Base-by-base conservation (phyloP, 108 stramenopile genomes). In the Stephanodiscus triporus region DNA sequence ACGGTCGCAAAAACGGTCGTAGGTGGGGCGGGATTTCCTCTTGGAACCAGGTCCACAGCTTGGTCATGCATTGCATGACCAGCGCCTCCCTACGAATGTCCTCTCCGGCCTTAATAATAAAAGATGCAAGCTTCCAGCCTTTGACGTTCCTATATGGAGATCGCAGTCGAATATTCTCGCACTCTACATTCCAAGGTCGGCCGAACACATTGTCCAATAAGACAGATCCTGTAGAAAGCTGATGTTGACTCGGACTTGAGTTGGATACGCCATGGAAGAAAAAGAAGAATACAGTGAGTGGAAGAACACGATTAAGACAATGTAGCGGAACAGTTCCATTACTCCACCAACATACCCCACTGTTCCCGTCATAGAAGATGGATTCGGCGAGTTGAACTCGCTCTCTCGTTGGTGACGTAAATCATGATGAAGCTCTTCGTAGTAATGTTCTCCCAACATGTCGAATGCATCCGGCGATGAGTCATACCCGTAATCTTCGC, bases 31-130 rank as follows among this genome's bases (percentile, higher is more conserved):
- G 90, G 68, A 95, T 92, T 59, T 95, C 94, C 2, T 69, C 73
- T 26, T 87, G 68, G 64, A 95, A 92, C 91, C 90, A 93, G 9
- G 80, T 76, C 58, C 85, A 87, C 19, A 95, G 48, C 63, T 91
- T 90, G 43, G 86, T 69, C 65, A 93, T 90, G 0, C 90, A 79
- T 73, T 93, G 92, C 95, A 96, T 96, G 24, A 96, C 92, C 13
- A 96, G 74, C 22, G 92, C 90, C 76, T 96, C 95, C 66, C 84
- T 78, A 14, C 95, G 89, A 76, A 96, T 93, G 66, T 96, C 95
- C 83, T 96, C 95, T 32, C 95, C 95, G 19, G 91, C 91, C 63
- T 96, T 96, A 65, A 96, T 81, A 63, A 91, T 91, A 63, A 96
- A 92, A 10, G 92, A 89, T 4, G 92, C 90, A 26, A 93, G 80